phyloP scores from a whole-genome alignment of 257 asterid species.

The Solanum phureja region DNA sequence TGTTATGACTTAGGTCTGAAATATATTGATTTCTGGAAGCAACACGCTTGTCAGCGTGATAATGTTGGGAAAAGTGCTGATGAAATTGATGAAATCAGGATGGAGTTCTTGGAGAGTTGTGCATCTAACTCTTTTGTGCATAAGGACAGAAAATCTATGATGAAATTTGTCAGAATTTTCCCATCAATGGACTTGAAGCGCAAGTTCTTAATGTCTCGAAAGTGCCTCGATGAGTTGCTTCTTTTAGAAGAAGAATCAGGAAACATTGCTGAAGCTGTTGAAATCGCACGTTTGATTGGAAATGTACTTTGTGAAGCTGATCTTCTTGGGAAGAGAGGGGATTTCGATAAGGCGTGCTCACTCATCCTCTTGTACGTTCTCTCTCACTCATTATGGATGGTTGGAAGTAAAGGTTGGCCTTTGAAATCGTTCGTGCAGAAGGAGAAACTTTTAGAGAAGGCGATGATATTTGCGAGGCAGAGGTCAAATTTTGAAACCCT shows the following conservation, averaged over 20 bases:
- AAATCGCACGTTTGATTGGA: slow-evolving; percentile 26
- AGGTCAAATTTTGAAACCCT: slow-evolving; percentile 18
- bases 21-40: slow-evolving; percentile 42
- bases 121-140: slow-evolving; percentile 19
- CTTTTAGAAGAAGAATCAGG: slow-evolving; percentile 38
- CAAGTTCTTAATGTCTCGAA: slow-evolving; percentile 23
- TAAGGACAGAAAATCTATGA: slow-evolving; percentile 23
- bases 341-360: slow-evolving; percentile 13
- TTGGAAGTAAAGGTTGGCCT: slow-evolving; percentile 42
- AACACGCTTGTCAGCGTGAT: background rate
- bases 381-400: slow-evolving; percentile 33
- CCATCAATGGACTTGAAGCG: slow-evolving; percentile 31
- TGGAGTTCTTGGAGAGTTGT: slow-evolving; percentile 33
- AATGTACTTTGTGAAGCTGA: slow-evolving; percentile 25
- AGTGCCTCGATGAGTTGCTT: slow-evolving; percentile 39
- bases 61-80: background rate
- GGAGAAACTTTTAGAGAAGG: slow-evolving; percentile 24
- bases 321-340: slow-evolving; percentile 16
- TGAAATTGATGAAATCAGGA: slow-evolving; percentile 22
- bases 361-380: slow-evolving; percentile 26
- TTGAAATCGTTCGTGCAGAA: slow-evolving; percentile 24
- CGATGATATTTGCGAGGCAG: slow-evolving; percentile 11
- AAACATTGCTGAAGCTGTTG: slow-evolving; percentile 41
- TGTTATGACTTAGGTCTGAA: slow-evolving; percentile 29
- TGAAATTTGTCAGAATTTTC: slow-evolving; percentile 46